These are phyloP conservation scores for Penicillium coffeae DNA, from an alignment of 495 filamentous ascomycete species.

Conservation along the genomic window DNA sequence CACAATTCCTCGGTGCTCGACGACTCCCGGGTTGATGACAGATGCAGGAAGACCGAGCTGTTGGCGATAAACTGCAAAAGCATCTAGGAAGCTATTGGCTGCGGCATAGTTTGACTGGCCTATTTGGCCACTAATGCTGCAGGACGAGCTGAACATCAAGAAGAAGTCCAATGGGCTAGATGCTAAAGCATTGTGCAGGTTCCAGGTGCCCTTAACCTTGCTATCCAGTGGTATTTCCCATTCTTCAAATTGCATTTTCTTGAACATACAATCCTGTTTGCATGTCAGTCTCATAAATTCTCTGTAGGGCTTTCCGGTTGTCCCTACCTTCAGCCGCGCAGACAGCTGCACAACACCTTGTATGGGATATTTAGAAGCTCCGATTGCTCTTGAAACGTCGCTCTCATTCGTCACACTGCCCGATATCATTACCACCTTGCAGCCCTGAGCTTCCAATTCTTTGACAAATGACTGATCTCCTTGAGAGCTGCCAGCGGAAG, in stretches of 20 bases:
- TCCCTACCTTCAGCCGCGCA: too few relatives aligned
- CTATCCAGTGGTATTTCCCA: background rate
- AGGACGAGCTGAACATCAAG: background rate
- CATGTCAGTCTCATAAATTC: too few relatives aligned
- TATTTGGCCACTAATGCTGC: background rate
- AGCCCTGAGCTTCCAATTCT: slow-evolving; percentile 1
- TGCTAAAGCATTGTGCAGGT: slow-evolving; percentile 4
- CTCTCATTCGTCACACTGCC: background rate
- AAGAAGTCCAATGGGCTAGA: slow-evolving; percentile 4
- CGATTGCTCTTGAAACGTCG: too few relatives aligned
- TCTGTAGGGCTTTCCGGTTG: too few relatives aligned
- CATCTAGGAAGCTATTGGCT: slow-evolving; percentile 5
- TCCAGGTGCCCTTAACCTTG: slow-evolving; percentile 7
- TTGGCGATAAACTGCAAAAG: slow-evolving; percentile 1
- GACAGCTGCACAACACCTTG: too few relatives aligned
- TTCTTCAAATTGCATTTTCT: background rate
- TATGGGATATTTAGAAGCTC: too few relatives aligned
- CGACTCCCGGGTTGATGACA: background rate
- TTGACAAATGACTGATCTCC: background rate
- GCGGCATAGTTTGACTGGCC: slow-evolving; percentile 5
- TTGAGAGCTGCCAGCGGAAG: background rate
- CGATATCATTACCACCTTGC: background rate
- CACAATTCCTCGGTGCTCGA: too few relatives aligned
- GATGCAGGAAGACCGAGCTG: background rate
- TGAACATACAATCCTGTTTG: too few relatives aligned